Evolutionary conservation across 2,329 filamentous ascomycete genomes (phyloP).

Genomic region (Nannizzia gypsea): DNA sequence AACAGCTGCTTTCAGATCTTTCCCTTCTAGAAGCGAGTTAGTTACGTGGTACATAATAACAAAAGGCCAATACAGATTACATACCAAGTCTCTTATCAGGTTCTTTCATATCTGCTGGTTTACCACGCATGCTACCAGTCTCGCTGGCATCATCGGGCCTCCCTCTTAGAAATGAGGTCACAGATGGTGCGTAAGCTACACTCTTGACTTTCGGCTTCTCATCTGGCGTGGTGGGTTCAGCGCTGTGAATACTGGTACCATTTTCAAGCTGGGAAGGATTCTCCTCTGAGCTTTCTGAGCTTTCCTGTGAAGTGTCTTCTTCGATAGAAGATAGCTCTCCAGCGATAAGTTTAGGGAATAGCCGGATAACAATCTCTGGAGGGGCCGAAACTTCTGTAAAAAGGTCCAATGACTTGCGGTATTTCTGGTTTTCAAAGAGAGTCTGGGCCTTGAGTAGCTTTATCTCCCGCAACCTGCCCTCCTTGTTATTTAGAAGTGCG

Average conservation of each 20-base stretch:
- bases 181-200: conserved; percentile 26
- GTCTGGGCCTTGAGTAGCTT: conserved; percentile 84
- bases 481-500: conserved; percentile 73
- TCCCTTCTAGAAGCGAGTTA: conserved; percentile 50
- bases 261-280: conserved; percentile 17
- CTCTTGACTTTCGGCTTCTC: conserved; percentile 18
- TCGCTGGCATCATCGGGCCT: conserved; percentile 31
- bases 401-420: conserved; percentile 72
- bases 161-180: conserved; percentile 27
- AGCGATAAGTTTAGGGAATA: conserved; percentile 75
- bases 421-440: conserved; percentile 72
- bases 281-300: conserved; percentile 14
- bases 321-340: conserved; percentile 61
- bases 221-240: conserved; percentile 19
- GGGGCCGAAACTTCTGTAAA: conserved; percentile 86
- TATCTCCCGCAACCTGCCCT: conserved; percentile 65
- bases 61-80: conserved; percentile 2
- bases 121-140: conserved; percentile 28
- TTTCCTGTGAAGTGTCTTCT: conserved; percentile 31
- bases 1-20: conserved; percentile 71
- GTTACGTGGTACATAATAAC: neutral
- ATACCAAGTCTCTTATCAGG: conserved; percentile 22
- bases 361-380: conserved; percentile 70
- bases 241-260: conserved; percentile 19
- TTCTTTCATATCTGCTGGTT: conserved; percentile 20